These are phyloP conservation scores for Spencermartinsiella europaea DNA, from an alignment of 805 yeast species.

Conservation along the genomic window DNA sequence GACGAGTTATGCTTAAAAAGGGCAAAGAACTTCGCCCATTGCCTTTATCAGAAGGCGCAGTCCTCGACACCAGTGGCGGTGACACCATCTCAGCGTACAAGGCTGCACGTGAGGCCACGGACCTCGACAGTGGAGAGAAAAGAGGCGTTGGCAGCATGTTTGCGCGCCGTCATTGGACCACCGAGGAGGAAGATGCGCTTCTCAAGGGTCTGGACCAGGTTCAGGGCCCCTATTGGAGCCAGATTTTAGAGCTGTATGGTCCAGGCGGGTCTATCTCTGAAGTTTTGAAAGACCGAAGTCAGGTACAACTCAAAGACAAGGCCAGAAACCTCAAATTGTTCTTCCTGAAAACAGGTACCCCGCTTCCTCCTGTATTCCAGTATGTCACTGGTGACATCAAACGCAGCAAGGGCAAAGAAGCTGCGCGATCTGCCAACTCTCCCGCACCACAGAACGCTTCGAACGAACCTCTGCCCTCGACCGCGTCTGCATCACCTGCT, in stretches of 20 bases:
- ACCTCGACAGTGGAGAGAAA: constrained; percentile 14
- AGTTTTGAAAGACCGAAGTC: constrained; percentile 77
- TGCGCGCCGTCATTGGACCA: constrained; percentile 73
- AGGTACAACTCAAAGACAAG: constrained; percentile 91
- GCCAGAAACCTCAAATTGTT: constrained; percentile 94
- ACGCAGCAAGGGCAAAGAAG: constrained; percentile 5
- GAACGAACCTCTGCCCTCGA: not conserved
- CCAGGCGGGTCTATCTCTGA: constrained; percentile 88
- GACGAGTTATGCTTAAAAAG: not conserved
- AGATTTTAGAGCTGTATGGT: constrained; percentile 84
- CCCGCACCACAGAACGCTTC: not conserved
- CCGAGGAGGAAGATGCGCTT: constrained; percentile 82
- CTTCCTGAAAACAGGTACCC: constrained; percentile 66
- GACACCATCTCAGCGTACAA: constrained; percentile 26
- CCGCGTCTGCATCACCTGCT: not conserved
- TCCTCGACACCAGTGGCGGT: constrained; percentile 5
- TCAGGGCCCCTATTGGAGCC: constrained; percentile 92
- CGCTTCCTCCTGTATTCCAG: constrained; percentile 72
- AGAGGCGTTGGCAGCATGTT: constrained; percentile 1
- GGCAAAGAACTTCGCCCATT: not conserved
- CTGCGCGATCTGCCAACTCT: not conserved
- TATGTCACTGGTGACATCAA: constrained; percentile 78
- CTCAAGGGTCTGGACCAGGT: constrained; percentile 66
- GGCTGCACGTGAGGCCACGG: constrained; percentile 21
- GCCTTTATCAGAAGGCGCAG: not conserved